Base-by-base conservation (phyloP, 2,329 filamentous ascomycete species). In the Paracoccidioides lutzii region DNA sequence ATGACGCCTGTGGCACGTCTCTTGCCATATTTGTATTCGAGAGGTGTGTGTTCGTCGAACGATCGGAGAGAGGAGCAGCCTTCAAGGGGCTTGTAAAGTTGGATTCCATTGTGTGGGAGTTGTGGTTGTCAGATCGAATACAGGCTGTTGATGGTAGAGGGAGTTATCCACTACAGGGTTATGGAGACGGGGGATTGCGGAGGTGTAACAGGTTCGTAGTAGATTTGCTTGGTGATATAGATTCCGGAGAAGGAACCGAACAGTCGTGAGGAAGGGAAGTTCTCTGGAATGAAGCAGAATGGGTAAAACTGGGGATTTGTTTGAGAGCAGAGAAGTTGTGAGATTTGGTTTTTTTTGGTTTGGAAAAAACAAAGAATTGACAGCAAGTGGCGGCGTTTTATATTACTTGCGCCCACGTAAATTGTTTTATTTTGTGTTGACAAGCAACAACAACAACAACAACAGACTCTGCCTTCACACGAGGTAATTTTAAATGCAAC, bases 11-110 rank as follows among this genome's bases (percentile, higher is more conserved):
- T 4, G 51, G 53, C 35, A 48, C 37, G 4, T 28, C 45, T 32
- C 40, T 14, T 14, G 15, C 33, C 1, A 49, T 41, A 30, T 50
- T 5, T 7, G 53, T 14, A n/a, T 44, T 50, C 46, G 45, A 14
- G n/a, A 72, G 63, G 58, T 71, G 70, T 40, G 70, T 73, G 64
- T 73, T 73, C 59, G 71, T 72, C 28, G 71, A 65, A 55, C 71
- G 71, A 60, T 70, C 67, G 49, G 68, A 62, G 54, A 73, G 67
- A 52, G 71, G 71, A 52, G 69, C 65, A 10, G 62, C 52, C 59
- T 67, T 61, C 10, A 53, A 42, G 15, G 60, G 57, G 51, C 57
- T 58, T 41, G 32, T 43, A 14, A 53, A 61, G 10, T 44, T 48
- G 14, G 51, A 59, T 61, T 69, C 67, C 68, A 70, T 70, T 62